phyloP scores from a whole-genome alignment of 2,329 filamentous ascomycete species.

The Epichloe sibirici region DNA sequence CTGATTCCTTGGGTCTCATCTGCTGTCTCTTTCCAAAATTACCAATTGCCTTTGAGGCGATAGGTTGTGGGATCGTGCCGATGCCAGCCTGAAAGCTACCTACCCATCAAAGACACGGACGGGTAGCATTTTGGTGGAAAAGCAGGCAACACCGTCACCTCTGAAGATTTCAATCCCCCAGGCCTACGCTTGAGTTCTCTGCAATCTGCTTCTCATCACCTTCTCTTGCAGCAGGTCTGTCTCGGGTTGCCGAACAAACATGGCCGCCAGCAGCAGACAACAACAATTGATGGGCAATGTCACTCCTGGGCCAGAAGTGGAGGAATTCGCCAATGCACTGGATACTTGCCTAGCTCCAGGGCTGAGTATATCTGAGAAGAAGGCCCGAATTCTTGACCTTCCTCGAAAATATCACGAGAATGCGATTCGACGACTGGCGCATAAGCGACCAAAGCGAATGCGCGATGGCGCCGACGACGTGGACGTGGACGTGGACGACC shows the following conservation, averaged over 20 bases:
- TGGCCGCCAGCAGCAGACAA: slow-evolving; percentile 1
- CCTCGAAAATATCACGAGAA: slow-evolving; percentile 44
- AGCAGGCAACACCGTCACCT: neutral
- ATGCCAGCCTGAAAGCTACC: slow-evolving; percentile 5
- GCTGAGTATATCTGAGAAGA: slow-evolving; percentile 39
- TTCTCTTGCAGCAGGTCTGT: neutral
- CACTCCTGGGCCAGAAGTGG: slow-evolving; percentile 67
- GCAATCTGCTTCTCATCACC: neutral
- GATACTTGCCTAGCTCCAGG: slow-evolving; percentile 56
- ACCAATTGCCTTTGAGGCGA: neutral
- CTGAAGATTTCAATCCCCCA: neutral
- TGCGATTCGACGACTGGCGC: slow-evolving; percentile 25
- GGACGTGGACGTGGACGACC: slow-evolving; percentile 45
- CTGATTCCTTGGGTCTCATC: neutral
- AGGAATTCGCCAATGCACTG: slow-evolving; percentile 71
- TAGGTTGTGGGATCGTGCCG: slow-evolving; percentile 1
- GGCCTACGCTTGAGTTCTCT: neutral
- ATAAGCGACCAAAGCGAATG: slow-evolving; percentile 16
- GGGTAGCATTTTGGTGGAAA: neutral
- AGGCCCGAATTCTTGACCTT: slow-evolving; percentile 55
- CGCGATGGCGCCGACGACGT: slow-evolving; percentile 30
- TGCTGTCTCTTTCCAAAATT: neutral
- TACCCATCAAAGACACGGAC: neutral
- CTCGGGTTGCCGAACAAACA: neutral
- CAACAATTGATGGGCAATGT: slow-evolving; percentile 24